Evolutionary conservation across 768 basidiomycete species (phyloP).

Genomic region (Leccinum arenicola): DNA sequence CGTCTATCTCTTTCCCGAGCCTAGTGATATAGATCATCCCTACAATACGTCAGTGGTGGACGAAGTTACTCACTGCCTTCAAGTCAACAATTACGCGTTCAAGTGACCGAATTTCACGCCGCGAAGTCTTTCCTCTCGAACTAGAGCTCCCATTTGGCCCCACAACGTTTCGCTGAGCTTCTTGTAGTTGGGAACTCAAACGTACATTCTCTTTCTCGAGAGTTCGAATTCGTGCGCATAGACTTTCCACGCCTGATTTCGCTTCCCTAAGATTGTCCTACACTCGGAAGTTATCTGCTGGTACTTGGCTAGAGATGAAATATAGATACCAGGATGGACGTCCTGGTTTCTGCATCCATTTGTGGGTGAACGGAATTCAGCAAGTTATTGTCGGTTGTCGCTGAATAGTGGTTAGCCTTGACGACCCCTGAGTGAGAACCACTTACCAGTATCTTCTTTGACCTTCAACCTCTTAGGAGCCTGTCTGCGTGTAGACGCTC

Average conservation of each 20-base stretch:
- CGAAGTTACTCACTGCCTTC: conserved; percentile 3
- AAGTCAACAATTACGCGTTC: conserved; percentile 5
- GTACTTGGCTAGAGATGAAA: not conserved
- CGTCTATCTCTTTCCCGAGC: conserved; percentile 12
- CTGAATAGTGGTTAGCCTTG: not conserved
- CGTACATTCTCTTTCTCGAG: conserved; percentile 9
- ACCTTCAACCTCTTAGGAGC: not conserved
- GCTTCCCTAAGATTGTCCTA: conserved; percentile 4
- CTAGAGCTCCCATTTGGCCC: not conserved
- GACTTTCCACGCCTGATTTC: conserved; percentile 8
- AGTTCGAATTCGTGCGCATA: conserved; percentile 7
- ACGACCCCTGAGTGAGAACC: too few species aligned
- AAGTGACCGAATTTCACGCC: conserved; percentile 10
- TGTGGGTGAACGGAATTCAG: not conserved
- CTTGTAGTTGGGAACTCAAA: conserved; percentile 6
- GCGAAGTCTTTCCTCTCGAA: not conserved
- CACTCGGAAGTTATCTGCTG: not conserved
- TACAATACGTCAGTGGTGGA: not conserved
- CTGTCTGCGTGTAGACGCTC: conserved; percentile 4
- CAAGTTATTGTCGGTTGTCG: not conserved
- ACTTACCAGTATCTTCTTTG: conserved; percentile 1
- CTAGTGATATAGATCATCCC: conserved; percentile 1
- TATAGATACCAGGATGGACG: conserved; percentile 11
- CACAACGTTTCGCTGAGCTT: not conserved
- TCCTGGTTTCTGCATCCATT: not conserved